These are phyloP conservation scores for Globisporangium canariense DNA, from an alignment of 352 stramenopile genomes.

Conservation along the genomic window DNA sequence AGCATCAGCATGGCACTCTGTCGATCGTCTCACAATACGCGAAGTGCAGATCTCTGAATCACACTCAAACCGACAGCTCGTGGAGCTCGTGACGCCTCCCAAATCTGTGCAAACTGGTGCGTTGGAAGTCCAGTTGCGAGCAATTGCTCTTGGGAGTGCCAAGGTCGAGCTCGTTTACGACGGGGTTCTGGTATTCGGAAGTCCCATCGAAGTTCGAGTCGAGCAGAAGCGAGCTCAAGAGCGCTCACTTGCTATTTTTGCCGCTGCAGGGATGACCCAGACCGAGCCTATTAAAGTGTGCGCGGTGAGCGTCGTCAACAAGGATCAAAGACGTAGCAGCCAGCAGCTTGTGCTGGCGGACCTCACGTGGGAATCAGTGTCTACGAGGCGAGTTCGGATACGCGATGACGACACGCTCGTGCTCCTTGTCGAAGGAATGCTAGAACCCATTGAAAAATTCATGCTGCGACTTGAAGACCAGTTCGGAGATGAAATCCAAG, in stretches of 20 bases:
- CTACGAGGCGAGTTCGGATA: constrained; percentile 1
- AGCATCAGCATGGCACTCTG: neutral
- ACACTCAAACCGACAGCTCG: neutral
- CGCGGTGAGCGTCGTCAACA: constrained; percentile 1
- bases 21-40: neutral
- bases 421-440: constrained; percentile 4
- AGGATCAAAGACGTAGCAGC: too few species aligned
- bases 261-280: neutral
- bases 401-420: constrained; percentile 3
- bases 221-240: neutral
- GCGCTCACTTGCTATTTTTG: neutral
- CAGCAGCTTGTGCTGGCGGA: neutral
- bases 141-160: neutral
- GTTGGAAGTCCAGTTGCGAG: neutral
- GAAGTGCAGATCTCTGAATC: neutral
- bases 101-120: neutral
- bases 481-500: neutral
- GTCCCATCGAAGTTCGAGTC: constrained; percentile 8
- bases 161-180: neutral
- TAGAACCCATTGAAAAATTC: neutral
- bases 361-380: constrained; percentile 3
- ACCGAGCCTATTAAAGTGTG: neutral
- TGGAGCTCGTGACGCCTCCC: neutral
- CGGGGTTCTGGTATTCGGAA: constrained; percentile 1
- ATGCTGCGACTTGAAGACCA: neutral